Evolutionary conservation across 805 yeast genomes (phyloP).

Genomic region (Pichia cephalocereana): DNA sequence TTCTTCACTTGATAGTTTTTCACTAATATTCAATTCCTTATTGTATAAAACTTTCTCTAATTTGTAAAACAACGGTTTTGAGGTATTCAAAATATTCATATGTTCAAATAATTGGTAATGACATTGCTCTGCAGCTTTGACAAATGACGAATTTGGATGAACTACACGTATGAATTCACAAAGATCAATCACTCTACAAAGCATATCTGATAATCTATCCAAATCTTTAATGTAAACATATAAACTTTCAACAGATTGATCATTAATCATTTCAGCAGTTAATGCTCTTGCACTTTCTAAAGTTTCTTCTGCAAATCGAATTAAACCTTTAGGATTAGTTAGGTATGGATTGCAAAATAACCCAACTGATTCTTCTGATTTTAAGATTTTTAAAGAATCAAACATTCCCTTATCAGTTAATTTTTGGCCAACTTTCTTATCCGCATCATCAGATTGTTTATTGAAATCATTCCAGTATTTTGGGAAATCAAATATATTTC

Average conservation of each 20-base stretch:
- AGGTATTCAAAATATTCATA: constrained; percentile 88
- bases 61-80: constrained; percentile 56
- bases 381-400: neutral
- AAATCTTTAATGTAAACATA: constrained; percentile 49
- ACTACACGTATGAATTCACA: constrained; percentile 87
- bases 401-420: neutral
- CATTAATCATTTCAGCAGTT: constrained; percentile 45
- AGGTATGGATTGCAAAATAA: constrained; percentile 68
- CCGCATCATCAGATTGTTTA: neutral
- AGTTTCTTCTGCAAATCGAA: constrained; percentile 56
- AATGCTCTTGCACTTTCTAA: constrained; percentile 55
- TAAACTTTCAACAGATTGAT: constrained; percentile 35
- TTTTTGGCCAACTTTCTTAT: no score
- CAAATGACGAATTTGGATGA: constrained; percentile 68
- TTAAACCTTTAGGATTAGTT: constrained; percentile 60
- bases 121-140: constrained; percentile 74
- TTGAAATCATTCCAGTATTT: constrained; percentile 47
- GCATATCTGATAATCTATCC: constrained; percentile 77
- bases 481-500: constrained; percentile 53
- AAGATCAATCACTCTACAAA: constrained; percentile 88
- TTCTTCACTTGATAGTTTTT: constrained; percentile 60
- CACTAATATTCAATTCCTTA: constrained; percentile 21
- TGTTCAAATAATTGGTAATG: constrained; percentile 86
- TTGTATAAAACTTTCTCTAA: constrained; percentile 46
- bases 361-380: constrained; percentile 30